A percentile compares a stretch with the other conserved stretches of the same genome.
These are phyloP conservation scores for Acacia pycnantha DNA, from an alignment of 331 rosid species.

Conservation along the genomic window DNA sequence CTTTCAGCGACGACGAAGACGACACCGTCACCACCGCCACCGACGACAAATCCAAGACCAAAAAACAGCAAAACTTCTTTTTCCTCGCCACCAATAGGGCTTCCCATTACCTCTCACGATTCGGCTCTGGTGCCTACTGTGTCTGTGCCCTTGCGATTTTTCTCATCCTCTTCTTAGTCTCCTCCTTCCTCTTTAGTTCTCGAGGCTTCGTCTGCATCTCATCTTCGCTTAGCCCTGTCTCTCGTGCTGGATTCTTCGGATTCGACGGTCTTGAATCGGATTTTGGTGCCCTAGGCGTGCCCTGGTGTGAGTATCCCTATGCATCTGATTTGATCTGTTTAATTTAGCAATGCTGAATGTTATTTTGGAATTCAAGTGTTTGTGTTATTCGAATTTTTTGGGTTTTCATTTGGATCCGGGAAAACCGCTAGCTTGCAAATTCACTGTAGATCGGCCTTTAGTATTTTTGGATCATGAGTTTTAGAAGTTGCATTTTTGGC, in stretches of 20 bases:
- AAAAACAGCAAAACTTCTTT: constrained; percentile 25
- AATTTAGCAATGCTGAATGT: not conserved
- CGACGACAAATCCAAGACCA: constrained; percentile 41
- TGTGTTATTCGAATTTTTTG: not conserved
- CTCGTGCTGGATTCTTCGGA: constrained; percentile 68
- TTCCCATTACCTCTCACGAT: constrained; percentile 30
- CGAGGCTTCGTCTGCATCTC: constrained; percentile 84
- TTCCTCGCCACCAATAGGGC: constrained; percentile 24
- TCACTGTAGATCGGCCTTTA: not conserved
- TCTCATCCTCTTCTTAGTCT: constrained; percentile 22
- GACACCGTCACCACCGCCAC: not conserved
- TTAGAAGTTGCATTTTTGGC: not conserved
- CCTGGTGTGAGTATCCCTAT: constrained; percentile 80
- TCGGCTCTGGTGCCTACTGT: not conserved
- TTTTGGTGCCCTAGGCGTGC: constrained; percentile 93
- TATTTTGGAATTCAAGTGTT: not conserved
- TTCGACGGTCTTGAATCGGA: constrained; percentile 82
- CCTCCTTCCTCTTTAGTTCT: constrained; percentile 51
- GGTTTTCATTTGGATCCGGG: not conserved
- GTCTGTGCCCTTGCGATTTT: not conserved
- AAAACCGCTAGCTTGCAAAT: not conserved
- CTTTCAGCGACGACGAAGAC: constrained; percentile 19
- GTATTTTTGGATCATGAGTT: not conserved
- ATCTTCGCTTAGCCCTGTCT: constrained; percentile 40
- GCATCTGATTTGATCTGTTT: constrained; percentile 35